phyloP scores from a whole-genome alignment of 257 asterid genomes.

The Craterostigma plantagineum region DNA sequence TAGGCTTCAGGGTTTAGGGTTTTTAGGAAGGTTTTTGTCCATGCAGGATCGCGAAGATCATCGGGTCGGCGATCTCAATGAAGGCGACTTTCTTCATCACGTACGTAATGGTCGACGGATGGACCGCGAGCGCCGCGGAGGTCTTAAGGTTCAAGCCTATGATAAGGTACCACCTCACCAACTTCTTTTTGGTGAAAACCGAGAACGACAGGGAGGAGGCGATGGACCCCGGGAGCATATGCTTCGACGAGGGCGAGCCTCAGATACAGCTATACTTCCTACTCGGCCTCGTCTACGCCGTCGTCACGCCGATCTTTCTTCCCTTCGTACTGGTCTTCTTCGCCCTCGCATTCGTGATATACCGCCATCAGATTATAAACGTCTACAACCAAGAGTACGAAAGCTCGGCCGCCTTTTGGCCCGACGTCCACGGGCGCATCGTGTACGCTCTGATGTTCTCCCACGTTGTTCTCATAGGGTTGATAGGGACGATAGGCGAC shows the following conservation, averaged over 20 bases:
- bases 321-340: slow-evolving; percentile 82
- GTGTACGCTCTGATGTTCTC: slow-evolving; percentile 58
- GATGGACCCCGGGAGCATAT: slow-evolving; percentile 89
- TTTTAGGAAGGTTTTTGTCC: too few relatives aligned
- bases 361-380: slow-evolving; percentile 89
- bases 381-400: slow-evolving; percentile 92
- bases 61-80: slow-evolving; percentile 87
- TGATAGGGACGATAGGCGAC: slow-evolving; percentile 59
- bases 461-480: slow-evolving; percentile 61
- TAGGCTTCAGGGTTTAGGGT: too few relatives aligned
- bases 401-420: slow-evolving; percentile 94
- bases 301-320: slow-evolving; percentile 69
- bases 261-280: slow-evolving; percentile 82
- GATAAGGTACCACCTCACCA: slow-evolving; percentile 59
- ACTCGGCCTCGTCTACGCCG: slow-evolving; percentile 87
- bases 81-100: slow-evolving; percentile 88
- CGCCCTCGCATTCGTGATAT: slow-evolving; percentile 52
- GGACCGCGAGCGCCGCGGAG: slow-evolving; percentile 95
- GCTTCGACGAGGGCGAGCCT: slow-evolving; percentile 88
- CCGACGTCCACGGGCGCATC: slow-evolving; percentile 83
- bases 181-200: slow-evolving; percentile 76
- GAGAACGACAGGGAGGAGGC: slow-evolving; percentile 80
- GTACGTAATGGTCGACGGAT: slow-evolving; percentile 83
- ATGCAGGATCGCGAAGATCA: slow-evolving; percentile 43
- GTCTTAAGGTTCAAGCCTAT: slow-evolving; percentile 64